Percentiles rank a stretch among this genome's conserved stretches.
Evolutionary conservation across 495 filamentous ascomycete species (phyloP).

Genomic region (Xylaria flabelliformis): DNA sequence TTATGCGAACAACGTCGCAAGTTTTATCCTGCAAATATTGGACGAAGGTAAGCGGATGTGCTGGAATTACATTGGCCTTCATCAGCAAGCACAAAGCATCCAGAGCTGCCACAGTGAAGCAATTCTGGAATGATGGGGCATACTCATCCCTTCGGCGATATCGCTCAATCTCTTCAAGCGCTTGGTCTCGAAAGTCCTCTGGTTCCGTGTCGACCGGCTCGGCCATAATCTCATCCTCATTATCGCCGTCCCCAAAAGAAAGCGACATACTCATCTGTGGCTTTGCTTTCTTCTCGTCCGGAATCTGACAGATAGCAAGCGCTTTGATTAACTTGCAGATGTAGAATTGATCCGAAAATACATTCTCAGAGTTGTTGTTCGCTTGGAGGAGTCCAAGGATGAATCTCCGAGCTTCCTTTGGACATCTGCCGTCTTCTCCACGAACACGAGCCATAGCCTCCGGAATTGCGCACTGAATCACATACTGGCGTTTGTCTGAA

Average conservation of each 20-base stretch:
- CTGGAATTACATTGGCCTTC: conserved; percentile 69
- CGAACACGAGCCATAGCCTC: conserved; percentile 79
- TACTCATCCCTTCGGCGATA: conserved; percentile 94
- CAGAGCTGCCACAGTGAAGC: conserved; percentile 82
- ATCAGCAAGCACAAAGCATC: conserved; percentile 77
- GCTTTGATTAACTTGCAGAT: conserved; percentile 81
- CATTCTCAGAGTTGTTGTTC: conserved; percentile 91
- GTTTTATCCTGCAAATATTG: conserved; percentile 81
- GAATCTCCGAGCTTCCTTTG: conserved; percentile 75
- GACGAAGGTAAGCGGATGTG: conserved; percentile 71
- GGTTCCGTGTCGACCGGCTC: conserved; percentile 44
- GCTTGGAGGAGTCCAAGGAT: conserved; percentile 86
- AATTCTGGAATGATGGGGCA: conserved; percentile 88
- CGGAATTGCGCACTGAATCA: conserved; percentile 80
- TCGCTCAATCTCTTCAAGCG: conserved; percentile 85
- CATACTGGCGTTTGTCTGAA: conserved; percentile 78
- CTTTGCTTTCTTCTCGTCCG: conserved; percentile 59
- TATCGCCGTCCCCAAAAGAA: conserved; percentile 40
- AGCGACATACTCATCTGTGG: conserved; percentile 47
- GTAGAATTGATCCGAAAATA: conserved; percentile 87
- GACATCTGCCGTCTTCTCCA: conserved; percentile 76
- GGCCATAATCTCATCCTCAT: conserved; percentile 42
- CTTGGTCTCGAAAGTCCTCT: conserved; percentile 66
- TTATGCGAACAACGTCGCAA: conserved; percentile 77
- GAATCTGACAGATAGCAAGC: conserved; percentile 76